These are phyloP conservation scores for Phialophora chinensis DNA, from an alignment of 2,329 filamentous ascomycete genomes.

Conservation along the genomic window DNA sequence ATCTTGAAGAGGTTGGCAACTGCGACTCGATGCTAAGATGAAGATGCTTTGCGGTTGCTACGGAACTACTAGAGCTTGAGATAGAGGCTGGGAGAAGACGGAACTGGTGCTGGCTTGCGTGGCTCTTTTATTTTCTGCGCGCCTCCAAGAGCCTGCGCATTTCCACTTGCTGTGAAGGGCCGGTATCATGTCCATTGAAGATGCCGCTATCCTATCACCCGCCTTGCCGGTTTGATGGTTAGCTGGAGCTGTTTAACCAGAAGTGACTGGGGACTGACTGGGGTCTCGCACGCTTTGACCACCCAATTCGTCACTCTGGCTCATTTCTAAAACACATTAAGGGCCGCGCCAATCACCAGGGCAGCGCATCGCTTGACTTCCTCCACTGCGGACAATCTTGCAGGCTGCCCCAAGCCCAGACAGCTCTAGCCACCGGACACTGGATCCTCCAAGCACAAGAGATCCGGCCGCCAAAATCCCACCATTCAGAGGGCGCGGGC, in stretches of 20 bases:
- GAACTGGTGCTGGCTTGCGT: constrained; percentile 12
- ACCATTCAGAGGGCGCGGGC: constrained; percentile 6
- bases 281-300: constrained; percentile 6
- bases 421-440: constrained; percentile 23
- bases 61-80: constrained; percentile 9
- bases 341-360: constrained; percentile 27
- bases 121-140: constrained; percentile 15
- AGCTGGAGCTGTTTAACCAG: constrained; percentile 12
- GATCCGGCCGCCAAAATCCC: constrained; percentile 6
- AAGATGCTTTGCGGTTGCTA: constrained; percentile 15
- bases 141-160: constrained; percentile 5
- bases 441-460: constrained; percentile 7
- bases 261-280: constrained; percentile 3
- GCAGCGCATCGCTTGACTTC: constrained; percentile 22
- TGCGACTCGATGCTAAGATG: background rate
- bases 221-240: constrained; percentile 8
- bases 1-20: constrained; percentile 3
- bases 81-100: constrained; percentile 10
- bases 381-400: constrained; percentile 27
- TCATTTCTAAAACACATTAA: constrained; percentile 38
- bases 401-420: constrained; percentile 7
- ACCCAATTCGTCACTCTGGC: constrained; percentile 24
- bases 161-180: constrained; percentile 13
- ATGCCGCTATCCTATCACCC: constrained; percentile 21
- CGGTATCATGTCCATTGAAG: constrained; percentile 14